These are phyloP conservation scores for Populus pruinosa DNA, from an alignment of 345 rosid species.

Conservation along the genomic window DNA sequence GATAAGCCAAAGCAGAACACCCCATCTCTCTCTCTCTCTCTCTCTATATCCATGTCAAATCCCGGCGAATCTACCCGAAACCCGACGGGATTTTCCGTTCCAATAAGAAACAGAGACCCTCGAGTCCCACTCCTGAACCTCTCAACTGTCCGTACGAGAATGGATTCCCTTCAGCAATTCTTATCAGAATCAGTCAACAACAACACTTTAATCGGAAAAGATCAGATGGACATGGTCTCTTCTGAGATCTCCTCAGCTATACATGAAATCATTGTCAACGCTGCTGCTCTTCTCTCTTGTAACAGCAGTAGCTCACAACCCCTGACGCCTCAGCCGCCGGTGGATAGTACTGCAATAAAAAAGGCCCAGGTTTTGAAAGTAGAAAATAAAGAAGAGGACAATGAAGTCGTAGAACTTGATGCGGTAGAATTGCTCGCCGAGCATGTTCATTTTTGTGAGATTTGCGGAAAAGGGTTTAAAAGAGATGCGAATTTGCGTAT, in stretches of 20 bases:
- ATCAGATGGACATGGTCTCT: constrained; percentile 48
- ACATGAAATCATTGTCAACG: constrained; percentile 46
- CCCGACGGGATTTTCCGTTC: constrained; percentile 6
- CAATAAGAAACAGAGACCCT: constrained; percentile 8
- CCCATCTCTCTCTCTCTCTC: not conserved
- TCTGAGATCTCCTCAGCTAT: constrained; percentile 51
- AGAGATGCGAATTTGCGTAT: constrained; percentile 71
- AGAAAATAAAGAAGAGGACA: constrained; percentile 17
- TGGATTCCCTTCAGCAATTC: constrained; percentile 46
- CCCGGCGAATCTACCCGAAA: not conserved
- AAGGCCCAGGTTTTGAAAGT: not conserved
- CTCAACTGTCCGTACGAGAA: constrained; percentile 28
- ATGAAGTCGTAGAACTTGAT: constrained; percentile 53
- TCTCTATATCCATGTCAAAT: constrained; percentile 14
- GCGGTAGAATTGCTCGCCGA: constrained; percentile 62
- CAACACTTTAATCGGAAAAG: constrained; percentile 28
- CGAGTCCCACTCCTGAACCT: constrained; percentile 36
- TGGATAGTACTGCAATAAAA: not conserved
- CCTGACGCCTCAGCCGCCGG: not conserved
- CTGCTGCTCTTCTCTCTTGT: constrained; percentile 42
- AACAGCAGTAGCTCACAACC: constrained; percentile 13
- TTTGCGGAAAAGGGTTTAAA: constrained; percentile 77
- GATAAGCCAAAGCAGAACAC: not conserved
- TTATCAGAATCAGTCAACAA: constrained; percentile 40
- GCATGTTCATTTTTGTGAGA: constrained; percentile 63